Evolutionary conservation across 768 basidiomycete species (phyloP).

Genomic region (Podaxis sp.): DNA sequence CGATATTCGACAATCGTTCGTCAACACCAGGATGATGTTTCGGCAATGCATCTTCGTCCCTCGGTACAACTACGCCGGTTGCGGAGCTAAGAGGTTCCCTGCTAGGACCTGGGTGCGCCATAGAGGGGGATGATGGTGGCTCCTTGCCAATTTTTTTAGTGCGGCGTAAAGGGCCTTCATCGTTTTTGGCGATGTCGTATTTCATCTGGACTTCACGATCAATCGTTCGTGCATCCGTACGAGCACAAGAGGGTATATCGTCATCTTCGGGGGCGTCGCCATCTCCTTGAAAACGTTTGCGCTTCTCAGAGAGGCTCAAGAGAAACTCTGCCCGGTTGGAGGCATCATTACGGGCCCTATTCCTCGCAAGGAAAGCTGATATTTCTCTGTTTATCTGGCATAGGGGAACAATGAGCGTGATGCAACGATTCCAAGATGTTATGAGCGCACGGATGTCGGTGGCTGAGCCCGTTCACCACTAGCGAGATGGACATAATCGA

Average conservation of each 20-base stretch:
- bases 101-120: slow-evolving; percentile 5
- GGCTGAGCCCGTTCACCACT: slow-evolving; percentile 46
- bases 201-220: slow-evolving; percentile 80
- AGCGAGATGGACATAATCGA: slow-evolving; percentile 55
- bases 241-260: slow-evolving; percentile 57
- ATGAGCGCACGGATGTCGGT: slow-evolving; percentile 54
- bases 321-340: slow-evolving; percentile 81
- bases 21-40: slow-evolving; percentile 59
- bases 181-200: slow-evolving; percentile 86
- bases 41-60: slow-evolving; percentile 11
- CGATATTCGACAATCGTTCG: slow-evolving; percentile 64
- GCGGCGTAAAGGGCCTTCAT: slow-evolving; percentile 62
- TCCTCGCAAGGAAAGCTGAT: slow-evolving; percentile 67
- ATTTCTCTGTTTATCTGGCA: slow-evolving; percentile 67
- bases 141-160: slow-evolving; percentile 46
- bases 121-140: background rate
- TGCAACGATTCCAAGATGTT: background rate
- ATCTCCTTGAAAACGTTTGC: slow-evolving; percentile 36
- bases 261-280: slow-evolving; percentile 17
- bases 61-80: slow-evolving; percentile 2
- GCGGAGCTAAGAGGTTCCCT: background rate
- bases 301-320: slow-evolving; percentile 54
- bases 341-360: slow-evolving; percentile 67
- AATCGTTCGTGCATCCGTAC: slow-evolving; percentile 66
- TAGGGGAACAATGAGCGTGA: background rate